phyloP scores from a whole-genome alignment of 345 rosid species.

The Salix suchowensis region DNA sequence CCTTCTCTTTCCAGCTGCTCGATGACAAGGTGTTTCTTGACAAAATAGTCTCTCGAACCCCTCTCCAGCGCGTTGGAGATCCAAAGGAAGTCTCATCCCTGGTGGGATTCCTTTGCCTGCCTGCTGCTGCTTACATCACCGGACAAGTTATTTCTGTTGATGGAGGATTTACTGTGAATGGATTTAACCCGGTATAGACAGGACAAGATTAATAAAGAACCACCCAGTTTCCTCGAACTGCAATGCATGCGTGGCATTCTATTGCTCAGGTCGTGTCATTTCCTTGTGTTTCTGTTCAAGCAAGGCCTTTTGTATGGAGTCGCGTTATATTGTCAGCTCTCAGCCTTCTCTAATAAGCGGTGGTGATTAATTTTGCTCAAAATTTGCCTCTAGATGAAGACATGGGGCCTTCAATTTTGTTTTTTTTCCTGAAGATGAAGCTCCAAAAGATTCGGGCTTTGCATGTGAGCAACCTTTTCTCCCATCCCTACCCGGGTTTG shows the following conservation, averaged over 20 bases:
- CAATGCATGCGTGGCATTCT: background rate
- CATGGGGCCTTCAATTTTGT: too few relatives aligned
- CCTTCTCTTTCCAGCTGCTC: constrained; percentile 40
- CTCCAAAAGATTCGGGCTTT: too few relatives aligned
- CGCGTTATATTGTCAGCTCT: background rate
- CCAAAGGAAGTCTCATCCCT: constrained; percentile 72
- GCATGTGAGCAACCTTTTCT: background rate
- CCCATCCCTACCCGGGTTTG: background rate
- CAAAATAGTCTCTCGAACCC: constrained; percentile 51
- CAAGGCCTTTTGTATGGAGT: background rate
- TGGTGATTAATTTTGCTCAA: background rate
- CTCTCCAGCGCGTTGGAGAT: constrained; percentile 71
- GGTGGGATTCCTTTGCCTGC: constrained; percentile 64
- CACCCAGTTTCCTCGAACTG: background rate
- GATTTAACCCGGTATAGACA: constrained; percentile 31
- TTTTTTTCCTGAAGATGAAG: too few relatives aligned
- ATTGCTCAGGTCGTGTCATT: background rate
- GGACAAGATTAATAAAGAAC: constrained; percentile 1
- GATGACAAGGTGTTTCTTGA: constrained; percentile 44
- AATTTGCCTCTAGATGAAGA: background rate
- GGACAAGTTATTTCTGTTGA: constrained; percentile 67
- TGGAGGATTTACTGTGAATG: constrained; percentile 55
- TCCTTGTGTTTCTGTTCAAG: background rate
- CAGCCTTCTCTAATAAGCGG: background rate
- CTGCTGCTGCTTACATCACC: constrained; percentile 72